Percentiles rank a stretch among this genome's conserved stretches.
These are phyloP conservation scores for Chalciporus sphaerocephalus DNA, from an alignment of 768 basidiomycete genomes.

Conservation along the genomic window DNA sequence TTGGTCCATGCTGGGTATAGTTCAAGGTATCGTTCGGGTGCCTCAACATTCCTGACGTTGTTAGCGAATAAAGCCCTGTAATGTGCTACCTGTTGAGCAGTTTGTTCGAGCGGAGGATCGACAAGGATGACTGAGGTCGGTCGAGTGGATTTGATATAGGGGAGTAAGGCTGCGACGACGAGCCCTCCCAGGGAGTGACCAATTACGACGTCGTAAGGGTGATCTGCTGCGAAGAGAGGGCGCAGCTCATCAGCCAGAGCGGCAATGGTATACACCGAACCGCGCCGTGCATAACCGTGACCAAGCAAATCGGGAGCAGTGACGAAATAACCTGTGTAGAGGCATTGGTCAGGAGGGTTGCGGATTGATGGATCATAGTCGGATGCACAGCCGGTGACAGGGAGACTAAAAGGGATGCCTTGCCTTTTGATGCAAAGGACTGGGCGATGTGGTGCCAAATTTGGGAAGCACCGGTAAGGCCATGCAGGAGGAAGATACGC, in stretches of 20 bases:
- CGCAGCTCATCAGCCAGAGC: conserved; percentile 12
- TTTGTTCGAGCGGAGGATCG: conserved; percentile 14
- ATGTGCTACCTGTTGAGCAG: neutral
- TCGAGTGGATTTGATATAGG: conserved; percentile 8
- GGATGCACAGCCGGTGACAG: neutral
- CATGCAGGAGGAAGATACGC: conserved; percentile 20
- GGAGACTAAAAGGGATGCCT: neutral
- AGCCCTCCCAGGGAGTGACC: conserved; percentile 22
- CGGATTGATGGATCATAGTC: neutral
- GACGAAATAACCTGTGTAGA: conserved; percentile 20
- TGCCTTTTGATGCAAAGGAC: conserved; percentile 16
- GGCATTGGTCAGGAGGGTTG: neutral
- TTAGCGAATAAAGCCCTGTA: neutral
- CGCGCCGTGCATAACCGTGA: conserved; percentile 11
- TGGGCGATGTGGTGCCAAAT: conserved; percentile 14
- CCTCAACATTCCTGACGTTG: neutral
- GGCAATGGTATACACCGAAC: conserved; percentile 12
- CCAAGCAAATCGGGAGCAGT: conserved; percentile 23
- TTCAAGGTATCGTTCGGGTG: neutral
- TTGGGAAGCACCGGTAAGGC: conserved; percentile 11
- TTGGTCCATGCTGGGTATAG: neutral
- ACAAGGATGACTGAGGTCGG: conserved; percentile 14
- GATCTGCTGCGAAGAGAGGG: conserved; percentile 6
- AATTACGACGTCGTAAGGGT: conserved; percentile 12
- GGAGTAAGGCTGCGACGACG: conserved; percentile 11